A percentile compares a stretch with the other conserved stretches of the same genome.
These are phyloP conservation scores for Cutaneotrichosporon cyanovorans DNA, from an alignment of 1,284 basidiomycete species.

Conservation along the genomic window DNA sequence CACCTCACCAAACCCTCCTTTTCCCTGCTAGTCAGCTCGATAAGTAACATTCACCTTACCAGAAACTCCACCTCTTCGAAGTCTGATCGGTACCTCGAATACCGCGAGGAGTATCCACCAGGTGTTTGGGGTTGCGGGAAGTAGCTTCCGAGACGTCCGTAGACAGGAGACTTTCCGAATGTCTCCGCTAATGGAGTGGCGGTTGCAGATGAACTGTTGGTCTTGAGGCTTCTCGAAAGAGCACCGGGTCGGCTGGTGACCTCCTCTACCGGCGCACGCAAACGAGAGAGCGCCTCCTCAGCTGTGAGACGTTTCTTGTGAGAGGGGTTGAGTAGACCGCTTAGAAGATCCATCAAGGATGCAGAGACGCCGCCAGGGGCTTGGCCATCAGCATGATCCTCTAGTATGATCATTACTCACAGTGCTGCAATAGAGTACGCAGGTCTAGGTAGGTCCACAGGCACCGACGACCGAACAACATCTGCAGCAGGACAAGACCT, in stretches of 20 bases:
- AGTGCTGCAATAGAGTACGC: conserved; percentile 31
- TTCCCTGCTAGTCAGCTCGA: conserved; percentile 55
- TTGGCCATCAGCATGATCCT: conserved; percentile 6
- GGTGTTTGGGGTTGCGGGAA: conserved; percentile 15
- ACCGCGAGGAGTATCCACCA: conserved; percentile 13
- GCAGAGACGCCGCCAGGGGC: conserved; percentile 23
- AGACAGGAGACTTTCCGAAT: conserved; percentile 28
- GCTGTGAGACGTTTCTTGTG: conserved; percentile 39
- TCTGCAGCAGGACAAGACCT: conserved; percentile 37
- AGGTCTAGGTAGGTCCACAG: conserved; percentile 35
- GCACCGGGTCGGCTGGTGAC: conserved; percentile 5
- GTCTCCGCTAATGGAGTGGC: conserved; percentile 1
- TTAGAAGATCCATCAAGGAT: conserved; percentile 28
- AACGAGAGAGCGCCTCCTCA: conserved; percentile 32
- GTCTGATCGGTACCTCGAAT: conserved; percentile 42
- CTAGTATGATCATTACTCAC: conserved; percentile 13
- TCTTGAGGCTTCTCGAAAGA: too few species aligned
- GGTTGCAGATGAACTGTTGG: too few species aligned
- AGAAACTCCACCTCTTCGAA: conserved; percentile 47
- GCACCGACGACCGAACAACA: conserved; percentile 36
- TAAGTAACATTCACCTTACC: conserved; percentile 22
- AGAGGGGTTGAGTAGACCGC: conserved; percentile 32
- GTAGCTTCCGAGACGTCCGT: conserved; percentile 16
- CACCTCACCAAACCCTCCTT: conserved; percentile 87
- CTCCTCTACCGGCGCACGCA: conserved; percentile 25